A percentile compares a stretch with the other conserved stretches of the same genome.
These are phyloP conservation scores for Pseudomonodictys pantanalensis DNA, from an alignment of 495 filamentous ascomycete genomes.

Conservation along the genomic window DNA sequence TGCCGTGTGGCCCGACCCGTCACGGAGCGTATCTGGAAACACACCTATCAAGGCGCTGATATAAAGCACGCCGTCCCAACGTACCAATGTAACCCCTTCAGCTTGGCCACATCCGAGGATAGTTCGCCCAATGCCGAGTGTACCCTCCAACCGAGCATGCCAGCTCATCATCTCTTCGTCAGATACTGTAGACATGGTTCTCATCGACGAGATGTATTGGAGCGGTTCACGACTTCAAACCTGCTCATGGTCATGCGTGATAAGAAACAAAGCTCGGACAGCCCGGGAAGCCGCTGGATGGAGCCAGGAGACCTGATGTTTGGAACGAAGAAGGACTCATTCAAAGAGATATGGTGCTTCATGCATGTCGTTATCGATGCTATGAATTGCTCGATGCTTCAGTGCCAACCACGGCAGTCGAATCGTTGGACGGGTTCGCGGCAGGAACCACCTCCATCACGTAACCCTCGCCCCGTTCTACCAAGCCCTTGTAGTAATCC, in stretches of 20 bases:
- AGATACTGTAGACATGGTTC: background rate
- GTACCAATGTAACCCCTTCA: conserved; percentile 9
- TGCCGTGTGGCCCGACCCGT: conserved; percentile 22
- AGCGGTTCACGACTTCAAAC: too few species aligned
- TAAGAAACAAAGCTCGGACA: conserved; percentile 18
- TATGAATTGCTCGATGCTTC: conserved; percentile 3
- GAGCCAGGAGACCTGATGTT: background rate
- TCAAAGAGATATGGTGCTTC: background rate
- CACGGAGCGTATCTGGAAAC: background rate
- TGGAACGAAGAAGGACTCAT: background rate
- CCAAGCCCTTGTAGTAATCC: conserved; percentile 86
- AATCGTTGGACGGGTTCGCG: background rate
- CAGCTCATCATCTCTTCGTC: conserved; percentile 12
- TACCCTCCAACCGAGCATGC: conserved; percentile 9
- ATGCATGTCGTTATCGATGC: conserved; percentile 3
- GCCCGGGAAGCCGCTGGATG: too few species aligned
- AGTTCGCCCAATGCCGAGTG: background rate
- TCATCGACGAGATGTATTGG: too few species aligned
- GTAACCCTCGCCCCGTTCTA: conserved; percentile 65
- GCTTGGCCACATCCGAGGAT: background rate
- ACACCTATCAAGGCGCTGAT: conserved; percentile 13
- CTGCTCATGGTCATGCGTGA: too few species aligned
- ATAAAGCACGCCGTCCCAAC: conserved; percentile 12
- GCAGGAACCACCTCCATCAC: conserved; percentile 30
- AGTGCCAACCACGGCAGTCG: background rate